These are phyloP conservation scores for Tetrahymena borealis DNA, from an alignment of 73 alveolate species.

Conservation along the genomic window DNA sequence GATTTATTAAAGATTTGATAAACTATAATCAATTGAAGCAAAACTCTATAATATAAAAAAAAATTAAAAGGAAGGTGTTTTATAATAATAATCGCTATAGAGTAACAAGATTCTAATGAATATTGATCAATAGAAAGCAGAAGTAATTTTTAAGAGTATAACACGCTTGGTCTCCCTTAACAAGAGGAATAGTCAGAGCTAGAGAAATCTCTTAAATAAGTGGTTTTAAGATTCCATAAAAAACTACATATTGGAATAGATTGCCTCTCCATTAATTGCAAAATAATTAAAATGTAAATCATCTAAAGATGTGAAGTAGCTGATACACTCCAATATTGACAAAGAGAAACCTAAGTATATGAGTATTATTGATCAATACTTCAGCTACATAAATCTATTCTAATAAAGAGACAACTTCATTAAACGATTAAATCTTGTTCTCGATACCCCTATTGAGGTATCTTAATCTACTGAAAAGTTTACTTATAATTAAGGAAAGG, in stretches of 20 bases:
- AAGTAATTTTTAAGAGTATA: too few relatives aligned
- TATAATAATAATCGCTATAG: too few relatives aligned
- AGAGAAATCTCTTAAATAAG: background rate
- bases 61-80: too few relatives aligned
- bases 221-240: background rate
- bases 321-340: background rate
- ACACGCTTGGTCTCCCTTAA: too few relatives aligned
- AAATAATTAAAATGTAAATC: background rate
- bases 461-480: background rate
- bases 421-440: background rate
- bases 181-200: background rate
- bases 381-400: background rate
- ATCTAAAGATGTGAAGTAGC: background rate
- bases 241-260: background rate
- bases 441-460: background rate
- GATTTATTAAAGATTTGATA: too few relatives aligned
- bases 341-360: background rate
- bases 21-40: too few relatives aligned
- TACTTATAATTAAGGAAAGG: background rate
- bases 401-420: background rate
- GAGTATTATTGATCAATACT: background rate
- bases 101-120: too few relatives aligned
- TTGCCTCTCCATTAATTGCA: background rate
- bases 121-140: too few relatives aligned
- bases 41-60: too few relatives aligned